Evolutionary conservation across 768 basidiomycete genomes (phyloP).

Genomic region (Fomitopsis pulvina): DNA sequence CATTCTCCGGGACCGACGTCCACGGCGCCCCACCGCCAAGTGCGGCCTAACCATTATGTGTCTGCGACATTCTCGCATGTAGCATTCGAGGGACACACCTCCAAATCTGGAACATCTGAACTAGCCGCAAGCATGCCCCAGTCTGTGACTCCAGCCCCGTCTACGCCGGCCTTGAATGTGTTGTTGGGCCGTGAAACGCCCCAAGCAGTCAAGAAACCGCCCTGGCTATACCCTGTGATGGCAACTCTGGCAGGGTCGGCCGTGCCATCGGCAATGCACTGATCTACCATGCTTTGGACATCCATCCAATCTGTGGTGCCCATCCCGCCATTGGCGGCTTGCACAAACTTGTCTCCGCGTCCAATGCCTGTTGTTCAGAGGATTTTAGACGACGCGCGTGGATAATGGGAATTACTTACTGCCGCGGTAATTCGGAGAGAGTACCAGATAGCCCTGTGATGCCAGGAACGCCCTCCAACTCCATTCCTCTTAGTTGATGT

Average conservation of each 20-base stretch:
- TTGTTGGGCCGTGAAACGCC: neutral
- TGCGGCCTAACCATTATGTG: neutral
- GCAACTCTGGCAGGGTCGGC: neutral
- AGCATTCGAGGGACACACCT: neutral
- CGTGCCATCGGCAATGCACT: neutral
- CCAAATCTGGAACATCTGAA: neutral
- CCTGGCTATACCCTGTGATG: conserved; percentile 3
- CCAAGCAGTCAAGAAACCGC: conserved; percentile 3
- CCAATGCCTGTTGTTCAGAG: neutral
- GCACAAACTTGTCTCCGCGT: neutral
- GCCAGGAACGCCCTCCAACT: conserved; percentile 2
- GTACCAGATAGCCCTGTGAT: conserved; percentile 1
- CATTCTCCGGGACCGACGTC: neutral
- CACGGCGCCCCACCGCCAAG: conserved; percentile 1
- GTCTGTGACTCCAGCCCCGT: conserved; percentile 1
- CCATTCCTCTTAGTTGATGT: neutral
- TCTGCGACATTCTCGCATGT: neutral
- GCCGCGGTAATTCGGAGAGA: conserved; percentile 3
- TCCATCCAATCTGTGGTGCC: conserved; percentile 3
- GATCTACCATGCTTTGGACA: conserved; percentile 2
- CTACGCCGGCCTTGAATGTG: neutral
- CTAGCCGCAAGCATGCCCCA: conserved; percentile 1
- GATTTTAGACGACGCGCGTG: neutral
- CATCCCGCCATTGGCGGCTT: conserved; percentile 1
- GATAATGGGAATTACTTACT: neutral